Evolutionary conservation across 2,329 filamentous ascomycete genomes (phyloP).

Genomic region (Thelonectria blattea): DNA sequence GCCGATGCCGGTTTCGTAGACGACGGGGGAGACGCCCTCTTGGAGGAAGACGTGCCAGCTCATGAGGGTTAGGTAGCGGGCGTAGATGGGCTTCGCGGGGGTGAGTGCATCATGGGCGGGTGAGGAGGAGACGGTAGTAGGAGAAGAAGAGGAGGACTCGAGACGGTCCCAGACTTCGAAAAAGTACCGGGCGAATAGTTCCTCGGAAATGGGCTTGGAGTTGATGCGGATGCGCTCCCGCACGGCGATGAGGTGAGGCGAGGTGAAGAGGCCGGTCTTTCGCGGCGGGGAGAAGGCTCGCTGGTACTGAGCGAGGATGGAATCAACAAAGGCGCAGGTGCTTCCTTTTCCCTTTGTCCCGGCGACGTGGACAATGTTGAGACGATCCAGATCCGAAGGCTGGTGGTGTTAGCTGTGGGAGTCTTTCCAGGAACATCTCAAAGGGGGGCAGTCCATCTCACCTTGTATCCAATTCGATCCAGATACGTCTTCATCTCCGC

Average conservation of each 20-base stretch:
- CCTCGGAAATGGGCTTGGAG: constrained; percentile 61
- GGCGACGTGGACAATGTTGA: constrained; percentile 73
- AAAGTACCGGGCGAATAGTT: constrained; percentile 68
- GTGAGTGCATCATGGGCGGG: constrained; percentile 40
- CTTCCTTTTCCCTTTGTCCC: constrained; percentile 82
- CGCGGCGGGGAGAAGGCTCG: constrained; percentile 41
- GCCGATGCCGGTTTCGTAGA: constrained; percentile 72
- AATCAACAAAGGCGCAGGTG: constrained; percentile 71
- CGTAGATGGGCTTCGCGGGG: constrained; percentile 60
- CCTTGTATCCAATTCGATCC: constrained; percentile 76
- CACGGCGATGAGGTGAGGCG: constrained; percentile 71
- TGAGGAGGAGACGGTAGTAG: constrained; percentile 9
- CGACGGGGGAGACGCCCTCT: constrained; percentile 66
- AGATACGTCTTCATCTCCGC: constrained; percentile 83
- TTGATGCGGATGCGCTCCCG: constrained; percentile 71
- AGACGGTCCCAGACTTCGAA: constrained; percentile 71
- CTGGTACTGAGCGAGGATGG: constrained; percentile 63
- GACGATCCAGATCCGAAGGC: constrained; percentile 58
- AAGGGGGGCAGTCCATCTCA: constrained; percentile 33
- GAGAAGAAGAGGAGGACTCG: constrained; percentile 35
- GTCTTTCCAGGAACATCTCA: background rate
- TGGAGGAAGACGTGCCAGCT: constrained; percentile 70
- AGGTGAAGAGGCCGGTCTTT: constrained; percentile 70
- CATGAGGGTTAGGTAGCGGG: constrained; percentile 69
- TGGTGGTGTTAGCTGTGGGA: constrained; percentile 22